These are phyloP conservation scores for Ophiostoma ips DNA, from an alignment of 2,329 filamentous ascomycete genomes.

Conservation along the genomic window DNA sequence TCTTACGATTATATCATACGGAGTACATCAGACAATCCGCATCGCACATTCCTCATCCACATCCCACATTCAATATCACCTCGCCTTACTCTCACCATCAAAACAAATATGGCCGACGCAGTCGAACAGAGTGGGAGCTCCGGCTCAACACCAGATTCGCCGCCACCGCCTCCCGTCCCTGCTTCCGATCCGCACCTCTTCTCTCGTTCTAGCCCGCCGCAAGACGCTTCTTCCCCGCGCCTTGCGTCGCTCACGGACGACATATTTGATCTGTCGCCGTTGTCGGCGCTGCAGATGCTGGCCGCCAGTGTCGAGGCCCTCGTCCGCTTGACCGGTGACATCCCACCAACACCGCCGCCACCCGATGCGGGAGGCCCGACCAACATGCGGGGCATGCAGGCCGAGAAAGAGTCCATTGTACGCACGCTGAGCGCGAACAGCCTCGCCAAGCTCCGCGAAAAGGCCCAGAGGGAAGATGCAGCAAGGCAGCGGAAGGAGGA, in stretches of 20 bases:
- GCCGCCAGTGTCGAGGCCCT: slow-evolving; percentile 56
- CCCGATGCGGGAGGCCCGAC: slow-evolving; percentile 44
- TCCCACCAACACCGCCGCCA: slow-evolving; percentile 66
- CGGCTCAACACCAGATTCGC: slow-evolving; percentile 4
- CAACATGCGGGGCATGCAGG: slow-evolving; percentile 48
- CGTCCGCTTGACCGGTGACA: slow-evolving; percentile 59
- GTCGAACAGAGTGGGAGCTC: neutral
- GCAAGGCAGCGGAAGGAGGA: neutral
- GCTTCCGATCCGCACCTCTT: slow-evolving; percentile 24
- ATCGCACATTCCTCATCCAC: too few species aligned
- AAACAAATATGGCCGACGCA: neutral
- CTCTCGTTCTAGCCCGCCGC: neutral
- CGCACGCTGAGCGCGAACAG: slow-evolving; percentile 43
- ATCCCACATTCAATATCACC: too few species aligned
- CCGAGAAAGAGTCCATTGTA: slow-evolving; percentile 46
- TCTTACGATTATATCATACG: too few species aligned
- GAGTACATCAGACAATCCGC: too few species aligned
- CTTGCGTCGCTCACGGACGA: slow-evolving; percentile 34
- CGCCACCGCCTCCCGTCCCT: slow-evolving; percentile 30
- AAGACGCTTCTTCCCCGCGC: slow-evolving; percentile 8
- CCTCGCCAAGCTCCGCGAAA: slow-evolving; percentile 30
- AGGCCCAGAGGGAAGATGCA: slow-evolving; percentile 24
- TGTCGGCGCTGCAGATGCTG: slow-evolving; percentile 68
- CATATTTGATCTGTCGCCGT: slow-evolving; percentile 57
- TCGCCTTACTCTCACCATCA: too few species aligned